Conservation (phyloP, 805 yeast species). For the Grigorovia transvaalensis region DNA sequence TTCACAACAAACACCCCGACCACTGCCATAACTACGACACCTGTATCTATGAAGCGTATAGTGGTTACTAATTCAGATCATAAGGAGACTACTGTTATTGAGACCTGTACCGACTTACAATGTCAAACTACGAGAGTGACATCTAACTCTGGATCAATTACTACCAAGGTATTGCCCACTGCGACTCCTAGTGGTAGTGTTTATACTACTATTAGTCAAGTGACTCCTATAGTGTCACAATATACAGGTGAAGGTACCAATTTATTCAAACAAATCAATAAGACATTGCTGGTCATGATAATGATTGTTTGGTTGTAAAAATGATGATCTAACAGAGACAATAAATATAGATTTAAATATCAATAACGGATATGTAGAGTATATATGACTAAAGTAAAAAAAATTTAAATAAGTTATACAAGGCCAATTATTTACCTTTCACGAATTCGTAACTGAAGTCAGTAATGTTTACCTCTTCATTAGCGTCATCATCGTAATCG, state of each 20-base stretch:
- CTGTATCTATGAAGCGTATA: too few species aligned
- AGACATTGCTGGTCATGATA: neutral
- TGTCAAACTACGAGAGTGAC: neutral
- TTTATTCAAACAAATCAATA: neutral
- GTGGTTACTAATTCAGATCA: conserved; percentile 1
- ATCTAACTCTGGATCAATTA: neutral
- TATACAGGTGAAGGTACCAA: neutral
- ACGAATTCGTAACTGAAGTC: conserved; percentile 60
- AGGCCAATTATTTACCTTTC: conserved; percentile 18
- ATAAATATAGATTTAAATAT: too few species aligned
- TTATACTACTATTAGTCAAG: neutral
- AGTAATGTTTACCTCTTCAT: conserved; percentile 69
- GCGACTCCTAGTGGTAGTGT: too few species aligned
- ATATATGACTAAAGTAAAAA: neutral
- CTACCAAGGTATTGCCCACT: neutral
- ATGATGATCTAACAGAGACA: neutral
- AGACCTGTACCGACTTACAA: neutral
- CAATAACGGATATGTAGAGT: too few species aligned
- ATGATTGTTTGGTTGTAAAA: neutral
- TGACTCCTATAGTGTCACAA: neutral
- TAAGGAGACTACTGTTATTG: neutral
- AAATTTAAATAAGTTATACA: neutral
- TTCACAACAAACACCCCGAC: neutral
- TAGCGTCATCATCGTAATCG: conserved; percentile 83
- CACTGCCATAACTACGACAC: neutral